Evolutionary conservation across 306 rosid genomes (phyloP).

Genomic region (Inga oerstediana): DNA sequence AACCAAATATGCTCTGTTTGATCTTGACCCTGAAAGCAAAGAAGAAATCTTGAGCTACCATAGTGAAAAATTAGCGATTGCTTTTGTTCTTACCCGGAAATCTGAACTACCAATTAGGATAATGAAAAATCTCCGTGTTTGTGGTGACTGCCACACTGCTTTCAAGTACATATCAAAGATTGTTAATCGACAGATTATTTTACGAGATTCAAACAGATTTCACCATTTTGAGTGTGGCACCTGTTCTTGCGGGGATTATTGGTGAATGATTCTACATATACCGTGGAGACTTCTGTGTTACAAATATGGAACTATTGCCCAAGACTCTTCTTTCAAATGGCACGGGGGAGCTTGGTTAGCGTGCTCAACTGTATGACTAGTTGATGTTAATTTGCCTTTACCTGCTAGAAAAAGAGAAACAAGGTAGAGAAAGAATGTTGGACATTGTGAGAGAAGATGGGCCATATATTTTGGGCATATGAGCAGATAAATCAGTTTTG

Average conservation of each 20-base stretch:
- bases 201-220: slow-evolving; percentile 85
- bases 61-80: slow-evolving; percentile 87
- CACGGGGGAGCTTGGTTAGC: slow-evolving; percentile 16
- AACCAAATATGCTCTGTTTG: slow-evolving; percentile 71
- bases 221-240: slow-evolving; percentile 79
- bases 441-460: background rate
- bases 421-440: background rate
- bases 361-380: background rate
- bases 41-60: slow-evolving; percentile 86
- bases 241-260: slow-evolving; percentile 89
- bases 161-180: slow-evolving; percentile 81
- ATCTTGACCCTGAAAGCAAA: slow-evolving; percentile 84
- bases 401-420: slow-evolving; percentile 17
- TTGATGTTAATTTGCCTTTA: slow-evolving; percentile 1
- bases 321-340: slow-evolving; percentile 19
- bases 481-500: background rate
- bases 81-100: slow-evolving; percentile 80
- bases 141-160: slow-evolving; percentile 93
- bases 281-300: slow-evolving; percentile 11
- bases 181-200: slow-evolving; percentile 64
- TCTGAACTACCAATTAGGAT: slow-evolving; percentile 85
- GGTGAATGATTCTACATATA: slow-evolving; percentile 47
- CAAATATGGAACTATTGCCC: slow-evolving; percentile 16
- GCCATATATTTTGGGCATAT: slow-evolving; percentile 1
- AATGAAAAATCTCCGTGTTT: slow-evolving; percentile 89